phyloP scores from a whole-genome alignment of 305 asterid species.

The Fraxinus floribunda region DNA sequence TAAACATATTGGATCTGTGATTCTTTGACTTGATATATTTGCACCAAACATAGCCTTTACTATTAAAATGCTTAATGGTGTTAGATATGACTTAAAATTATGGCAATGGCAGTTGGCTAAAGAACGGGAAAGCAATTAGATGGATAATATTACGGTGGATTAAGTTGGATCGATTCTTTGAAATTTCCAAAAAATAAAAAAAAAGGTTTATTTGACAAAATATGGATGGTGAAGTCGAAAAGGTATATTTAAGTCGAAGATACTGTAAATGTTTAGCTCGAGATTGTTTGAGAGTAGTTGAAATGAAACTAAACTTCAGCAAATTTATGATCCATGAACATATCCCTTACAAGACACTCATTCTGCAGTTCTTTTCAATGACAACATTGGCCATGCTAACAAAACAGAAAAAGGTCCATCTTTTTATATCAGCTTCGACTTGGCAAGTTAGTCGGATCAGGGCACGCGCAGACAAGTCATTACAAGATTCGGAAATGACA shows the following conservation, averaged over 20 bases:
- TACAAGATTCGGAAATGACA: conserved; percentile 71
- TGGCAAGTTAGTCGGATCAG: background rate
- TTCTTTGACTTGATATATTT: no score
- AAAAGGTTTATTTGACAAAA: background rate
- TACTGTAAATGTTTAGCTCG: background rate
- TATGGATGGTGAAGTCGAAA: background rate
- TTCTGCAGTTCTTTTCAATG: background rate
- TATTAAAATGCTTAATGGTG: background rate
- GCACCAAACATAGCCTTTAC: background rate
- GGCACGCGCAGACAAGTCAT: background rate
- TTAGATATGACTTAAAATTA: background rate
- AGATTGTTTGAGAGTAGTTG: background rate
- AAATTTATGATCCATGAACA: background rate
- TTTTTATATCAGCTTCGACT: background rate
- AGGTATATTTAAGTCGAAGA: background rate
- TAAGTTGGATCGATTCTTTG: background rate
- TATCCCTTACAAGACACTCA: background rate
- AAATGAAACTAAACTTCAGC: background rate
- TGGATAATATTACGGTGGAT: background rate
- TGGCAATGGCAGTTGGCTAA: background rate
- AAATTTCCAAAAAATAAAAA: background rate
- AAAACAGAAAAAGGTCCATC: background rate
- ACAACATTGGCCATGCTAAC: background rate
- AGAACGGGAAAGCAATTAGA: background rate
- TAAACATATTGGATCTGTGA: background rate